These are phyloP conservation scores for Ceraceosorus guamensis DNA, from an alignment of 1,284 basidiomycete species.

Conservation along the genomic window DNA sequence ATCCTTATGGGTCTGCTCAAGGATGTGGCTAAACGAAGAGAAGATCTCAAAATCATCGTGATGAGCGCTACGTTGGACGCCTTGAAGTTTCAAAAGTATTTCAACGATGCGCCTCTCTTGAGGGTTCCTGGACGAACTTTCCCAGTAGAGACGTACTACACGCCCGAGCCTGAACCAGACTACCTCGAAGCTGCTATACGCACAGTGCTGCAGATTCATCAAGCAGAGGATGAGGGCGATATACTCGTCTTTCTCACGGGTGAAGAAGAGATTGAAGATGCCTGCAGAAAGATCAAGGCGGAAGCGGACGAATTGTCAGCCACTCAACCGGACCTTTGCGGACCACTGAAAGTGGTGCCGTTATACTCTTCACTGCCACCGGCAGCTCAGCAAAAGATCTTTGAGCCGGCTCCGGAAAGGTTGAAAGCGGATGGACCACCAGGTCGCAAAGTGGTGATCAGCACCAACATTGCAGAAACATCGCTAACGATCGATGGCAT, in stretches of 20 bases:
- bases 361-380: slow-evolving; percentile 90
- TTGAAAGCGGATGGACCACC: slow-evolving; percentile 64
- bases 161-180: slow-evolving; percentile 88
- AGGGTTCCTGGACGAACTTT: slow-evolving; percentile 94
- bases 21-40: slow-evolving; percentile 68
- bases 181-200: slow-evolving; percentile 96
- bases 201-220: slow-evolving; percentile 94
- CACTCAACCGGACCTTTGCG: slow-evolving; percentile 43
- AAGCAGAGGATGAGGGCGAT: slow-evolving; percentile 88
- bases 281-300: slow-evolving; percentile 83
- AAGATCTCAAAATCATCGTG: slow-evolving; percentile 92
- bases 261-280: slow-evolving; percentile 97
- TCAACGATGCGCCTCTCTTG: slow-evolving; percentile 81
- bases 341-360: slow-evolving; percentile 79
- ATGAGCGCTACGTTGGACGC: slow-evolving; percentile 98
- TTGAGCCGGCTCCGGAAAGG: slow-evolving; percentile 71
- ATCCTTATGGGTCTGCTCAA: slow-evolving; percentile 88
- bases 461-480: slow-evolving; percentile 97
- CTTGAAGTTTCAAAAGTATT: slow-evolving; percentile 94
- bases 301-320: slow-evolving; percentile 53
- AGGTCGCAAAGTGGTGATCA: slow-evolving; percentile 87
- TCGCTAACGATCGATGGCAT: slow-evolving; percentile 97
- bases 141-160: slow-evolving; percentile 91
- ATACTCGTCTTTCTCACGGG: slow-evolving; percentile 91
- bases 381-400: slow-evolving; percentile 88